Percentiles rank a stretch among this genome's conserved stretches.
phyloP scores from a whole-genome alignment of 2,329 filamentous ascomycete genomes.

The Fusarium poae region DNA sequence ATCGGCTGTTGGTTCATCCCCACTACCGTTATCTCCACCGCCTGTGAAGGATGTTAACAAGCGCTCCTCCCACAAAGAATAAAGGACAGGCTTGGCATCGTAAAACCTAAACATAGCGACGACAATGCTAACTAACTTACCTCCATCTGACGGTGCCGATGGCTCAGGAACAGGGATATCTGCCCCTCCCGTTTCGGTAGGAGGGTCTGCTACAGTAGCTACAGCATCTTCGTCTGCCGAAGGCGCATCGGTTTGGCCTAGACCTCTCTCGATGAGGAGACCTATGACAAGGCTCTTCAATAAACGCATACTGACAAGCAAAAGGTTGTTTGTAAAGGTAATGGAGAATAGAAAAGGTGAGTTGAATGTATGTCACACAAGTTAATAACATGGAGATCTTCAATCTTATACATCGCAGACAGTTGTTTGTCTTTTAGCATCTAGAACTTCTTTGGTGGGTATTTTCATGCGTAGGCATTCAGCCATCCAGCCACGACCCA shows the following conservation, averaged over 20 bases:
- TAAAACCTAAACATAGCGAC: neutral
- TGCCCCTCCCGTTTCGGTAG: neutral
- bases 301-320: neutral
- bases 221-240: neutral
- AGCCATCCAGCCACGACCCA: neutral
- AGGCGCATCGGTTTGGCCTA: neutral
- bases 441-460: neutral
- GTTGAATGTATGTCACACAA: neutral
- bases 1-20: neutral
- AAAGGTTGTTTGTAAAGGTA: neutral
- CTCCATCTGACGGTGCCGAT: neutral
- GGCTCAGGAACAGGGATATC: neutral
- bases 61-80: rapidly evolving
- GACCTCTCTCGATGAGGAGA: conserved; percentile 1
- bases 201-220: conserved; percentile 10
- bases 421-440: neutral
- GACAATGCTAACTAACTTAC: neutral
- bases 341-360: neutral
- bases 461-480: neutral
- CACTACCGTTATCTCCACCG: neutral
- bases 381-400: too few relatives aligned
- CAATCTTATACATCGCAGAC: neutral
- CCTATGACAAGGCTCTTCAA: conserved; percentile 12
- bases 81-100: neutral
- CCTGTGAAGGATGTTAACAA: neutral